phyloP scores from a whole-genome alignment of 441 rosid species.

The Bocquillonia castaneifolia region DNA sequence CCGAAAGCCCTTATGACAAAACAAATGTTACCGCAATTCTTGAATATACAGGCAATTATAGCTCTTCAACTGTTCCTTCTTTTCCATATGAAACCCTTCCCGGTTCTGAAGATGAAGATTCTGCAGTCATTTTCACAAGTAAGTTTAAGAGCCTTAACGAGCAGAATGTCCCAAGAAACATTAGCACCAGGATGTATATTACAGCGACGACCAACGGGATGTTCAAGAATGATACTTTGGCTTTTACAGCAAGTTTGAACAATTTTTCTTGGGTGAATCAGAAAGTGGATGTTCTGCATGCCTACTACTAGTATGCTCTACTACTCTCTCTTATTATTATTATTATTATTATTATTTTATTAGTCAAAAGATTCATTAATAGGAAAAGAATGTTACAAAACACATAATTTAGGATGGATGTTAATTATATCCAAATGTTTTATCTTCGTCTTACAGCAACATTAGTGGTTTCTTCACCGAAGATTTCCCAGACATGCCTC shows the following conservation, averaged over 20 bases:
- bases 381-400: no score
- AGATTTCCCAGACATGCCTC: slow-evolving; percentile 6
- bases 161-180: slow-evolving; percentile 22
- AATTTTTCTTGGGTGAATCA: slow-evolving; percentile 28
- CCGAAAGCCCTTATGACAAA: neutral
- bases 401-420: no score
- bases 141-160: slow-evolving; percentile 21
- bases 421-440: neutral
- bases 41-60: neutral
- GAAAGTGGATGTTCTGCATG: slow-evolving; percentile 17
- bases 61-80: neutral
- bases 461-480: slow-evolving; percentile 3
- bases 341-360: neutral
- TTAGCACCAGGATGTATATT: slow-evolving; percentile 25
- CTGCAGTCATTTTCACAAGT: slow-evolving; percentile 15
- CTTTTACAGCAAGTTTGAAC: slow-evolving; percentile 26
- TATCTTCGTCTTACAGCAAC: neutral
- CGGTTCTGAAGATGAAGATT: no score
- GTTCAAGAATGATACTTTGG: no score
- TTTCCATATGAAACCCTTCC: no score
- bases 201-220: no score
- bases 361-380: neutral
- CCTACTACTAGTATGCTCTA: slow-evolving; percentile 28
- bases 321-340: neutral
- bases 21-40: slow-evolving; percentile 5